Conservation (phyloP, 2,329 filamentous ascomycete species). For the Aaosphaeria arxii region DNA sequence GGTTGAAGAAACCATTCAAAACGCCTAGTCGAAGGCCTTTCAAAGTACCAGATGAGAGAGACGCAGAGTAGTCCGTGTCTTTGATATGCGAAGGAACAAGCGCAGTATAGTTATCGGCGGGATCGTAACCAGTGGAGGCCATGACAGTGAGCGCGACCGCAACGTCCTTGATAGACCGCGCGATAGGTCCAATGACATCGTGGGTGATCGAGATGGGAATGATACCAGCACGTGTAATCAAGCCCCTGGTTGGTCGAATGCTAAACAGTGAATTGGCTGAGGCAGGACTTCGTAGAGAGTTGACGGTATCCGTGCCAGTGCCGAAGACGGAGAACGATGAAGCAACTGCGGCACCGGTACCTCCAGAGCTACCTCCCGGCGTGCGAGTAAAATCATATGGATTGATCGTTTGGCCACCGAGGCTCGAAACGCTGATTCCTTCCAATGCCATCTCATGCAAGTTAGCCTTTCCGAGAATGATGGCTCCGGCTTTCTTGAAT, state of each 20-base stretch:
- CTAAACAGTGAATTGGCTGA: conserved; percentile 61
- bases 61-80: conserved; percentile 48
- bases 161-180: conserved; percentile 49
- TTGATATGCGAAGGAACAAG: conserved; percentile 42
- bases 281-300: conserved; percentile 59
- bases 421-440: conserved; percentile 59
- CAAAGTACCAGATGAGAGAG: conserved; percentile 34
- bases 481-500: conserved; percentile 50
- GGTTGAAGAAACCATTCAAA: conserved; percentile 58
- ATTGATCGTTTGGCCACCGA: conserved; percentile 64
- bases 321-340: conserved; percentile 57
- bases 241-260: conserved; percentile 54
- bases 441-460: conserved; percentile 64
- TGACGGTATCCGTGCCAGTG: conserved; percentile 61
- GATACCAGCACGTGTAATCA: conserved; percentile 51
- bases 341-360: conserved; percentile 60
- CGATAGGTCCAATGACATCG: conserved; percentile 56
- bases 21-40: conserved; percentile 48
- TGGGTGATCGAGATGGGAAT: conserved; percentile 58
- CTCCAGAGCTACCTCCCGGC: conserved; percentile 63
- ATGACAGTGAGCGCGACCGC: conserved; percentile 53
- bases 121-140: conserved; percentile 51
- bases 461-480: conserved; percentile 58
- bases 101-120: conserved; percentile 52
- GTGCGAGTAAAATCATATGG: conserved; percentile 65